Evolutionary conservation across 805 yeast species (phyloP), one percentile per base, ranked within the genome.

Genomic region (Metschnikowia chrysomelidarum): DNA sequence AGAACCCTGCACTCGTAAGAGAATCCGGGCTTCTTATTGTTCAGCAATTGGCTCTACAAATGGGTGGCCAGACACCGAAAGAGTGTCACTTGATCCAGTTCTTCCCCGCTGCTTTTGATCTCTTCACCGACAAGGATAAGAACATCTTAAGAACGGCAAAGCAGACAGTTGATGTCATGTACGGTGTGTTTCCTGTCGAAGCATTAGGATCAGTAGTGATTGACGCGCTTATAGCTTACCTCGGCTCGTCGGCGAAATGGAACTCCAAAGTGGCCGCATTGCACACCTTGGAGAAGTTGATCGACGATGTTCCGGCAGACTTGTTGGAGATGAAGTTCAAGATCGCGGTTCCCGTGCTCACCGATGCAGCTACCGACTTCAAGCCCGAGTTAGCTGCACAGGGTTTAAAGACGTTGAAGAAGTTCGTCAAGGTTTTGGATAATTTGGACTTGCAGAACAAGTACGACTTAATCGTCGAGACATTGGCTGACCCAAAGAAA

Each of bases 371-470:
- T 46, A 91, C 95, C 38, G 98, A 91, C 60, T 87, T 93, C 75
- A 91, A 91, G 69, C 96, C 97, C 2, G 98, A 91, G 64, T 73
- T 93, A 38, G 88, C 96, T 18, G 80, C 83, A 50, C 87, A 78
- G 40, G 98, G 97, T 48, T 66, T 80, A 50, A 74, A 76, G 50
- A 74, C 87, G 11, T 70, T 88, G 60, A 72, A 75, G 27, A 73
- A 72, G 38, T 87, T 81, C 50, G 94, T 89, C 44, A 75, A 78
- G 49, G 82, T 87, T 30, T 72, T 93, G 51, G 98, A 93, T 63
- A 93, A 93, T 65, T 80, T 88, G 63, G 98, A 91, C 69, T 76
- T 91, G 53, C 76, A 80, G 34, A 88, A 93, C 49, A 84, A 96
- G 59, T 82, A 78, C 55, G 89, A 87, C 46, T 51, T 67, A 41